These are phyloP conservation scores for Rhynchosporium agropyri DNA, from an alignment of 2,329 filamentous ascomycete species.

Conservation along the genomic window DNA sequence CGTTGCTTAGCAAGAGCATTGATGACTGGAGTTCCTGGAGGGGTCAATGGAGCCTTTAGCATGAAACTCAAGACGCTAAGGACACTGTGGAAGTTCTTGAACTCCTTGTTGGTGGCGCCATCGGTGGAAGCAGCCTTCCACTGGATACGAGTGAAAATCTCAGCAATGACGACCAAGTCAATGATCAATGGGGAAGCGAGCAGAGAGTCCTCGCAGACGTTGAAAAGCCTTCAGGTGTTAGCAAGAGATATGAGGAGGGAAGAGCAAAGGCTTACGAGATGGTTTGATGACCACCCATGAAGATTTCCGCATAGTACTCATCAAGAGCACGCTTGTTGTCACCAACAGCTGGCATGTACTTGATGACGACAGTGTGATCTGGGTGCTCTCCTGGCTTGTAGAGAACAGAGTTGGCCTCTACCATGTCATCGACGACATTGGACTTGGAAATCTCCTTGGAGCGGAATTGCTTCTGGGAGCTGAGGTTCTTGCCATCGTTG, in stretches of 20 bases:
- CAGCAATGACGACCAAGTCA: constrained; percentile 86
- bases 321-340: constrained; percentile 99
- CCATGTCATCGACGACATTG: constrained; percentile 99
- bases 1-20: constrained; percentile 97
- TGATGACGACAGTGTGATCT: constrained; percentile 98
- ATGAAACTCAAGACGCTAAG: constrained; percentile 98
- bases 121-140: constrained; percentile 70
- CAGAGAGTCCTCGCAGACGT: constrained; percentile 98
- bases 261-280: constrained; percentile 64
- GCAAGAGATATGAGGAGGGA: constrained; percentile 34
- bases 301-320: constrained; percentile 99
- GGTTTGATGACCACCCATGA: constrained; percentile 97
- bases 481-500: constrained; percentile 98
- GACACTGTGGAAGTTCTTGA: constrained; percentile 94
- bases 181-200: constrained; percentile 96
- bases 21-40: constrained; percentile 91
- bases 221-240: constrained; percentile 72
- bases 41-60: constrained; percentile 94
- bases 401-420: constrained; percentile 88
- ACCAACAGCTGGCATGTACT: constrained; percentile 99
- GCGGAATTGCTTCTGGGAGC: constrained; percentile 96
- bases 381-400: constrained; percentile 94
- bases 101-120: constrained; percentile 63
- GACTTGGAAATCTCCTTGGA: constrained; percentile 99
- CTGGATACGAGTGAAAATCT: constrained; percentile 98